Conservation (phyloP, 75 land plant genomes). For the Gnetum montanum region DNA sequence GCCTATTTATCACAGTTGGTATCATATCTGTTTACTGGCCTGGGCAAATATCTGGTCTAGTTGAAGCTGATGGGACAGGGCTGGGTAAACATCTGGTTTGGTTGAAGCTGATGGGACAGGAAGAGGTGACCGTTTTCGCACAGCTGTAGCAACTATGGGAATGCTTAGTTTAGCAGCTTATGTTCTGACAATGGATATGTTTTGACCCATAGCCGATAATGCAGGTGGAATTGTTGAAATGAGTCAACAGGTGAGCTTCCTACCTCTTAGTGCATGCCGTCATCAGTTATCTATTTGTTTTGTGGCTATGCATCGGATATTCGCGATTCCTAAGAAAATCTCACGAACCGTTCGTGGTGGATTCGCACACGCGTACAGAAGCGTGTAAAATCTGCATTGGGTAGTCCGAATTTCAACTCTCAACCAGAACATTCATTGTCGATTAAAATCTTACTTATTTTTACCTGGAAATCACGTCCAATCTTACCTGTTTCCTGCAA, state of each 20-base stretch:
- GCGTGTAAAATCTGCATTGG: too few relatives aligned
- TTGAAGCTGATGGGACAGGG: too few relatives aligned
- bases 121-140: slow-evolving; percentile 94
- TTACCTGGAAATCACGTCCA: too few relatives aligned
- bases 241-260: slow-evolving; percentile 79
- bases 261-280: background rate
- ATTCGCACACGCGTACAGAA: too few relatives aligned
- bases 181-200: slow-evolving; percentile 99
- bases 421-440: too few relatives aligned
- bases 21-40: slow-evolving; percentile 89
- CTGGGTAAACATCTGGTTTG: slow-evolving; percentile 87
- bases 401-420: too few relatives aligned
- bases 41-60: too few relatives aligned
- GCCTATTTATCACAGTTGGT: slow-evolving; percentile 81
- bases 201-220: slow-evolving; percentile 99
- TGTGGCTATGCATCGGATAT: background rate
- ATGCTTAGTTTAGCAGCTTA: slow-evolving; percentile 98
- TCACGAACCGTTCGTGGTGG: too few relatives aligned
- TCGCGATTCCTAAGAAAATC: too few relatives aligned
- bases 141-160: slow-evolving; percentile 99
- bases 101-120: slow-evolving; percentile 71
- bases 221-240: slow-evolving; percentile 99
- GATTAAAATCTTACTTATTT: too few relatives aligned
- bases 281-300: background rate
- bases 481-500: too few relatives aligned